These are phyloP conservation scores for Tricholoma bakamatsutake DNA, from an alignment of 768 basidiomycete species.

Conservation along the genomic window DNA sequence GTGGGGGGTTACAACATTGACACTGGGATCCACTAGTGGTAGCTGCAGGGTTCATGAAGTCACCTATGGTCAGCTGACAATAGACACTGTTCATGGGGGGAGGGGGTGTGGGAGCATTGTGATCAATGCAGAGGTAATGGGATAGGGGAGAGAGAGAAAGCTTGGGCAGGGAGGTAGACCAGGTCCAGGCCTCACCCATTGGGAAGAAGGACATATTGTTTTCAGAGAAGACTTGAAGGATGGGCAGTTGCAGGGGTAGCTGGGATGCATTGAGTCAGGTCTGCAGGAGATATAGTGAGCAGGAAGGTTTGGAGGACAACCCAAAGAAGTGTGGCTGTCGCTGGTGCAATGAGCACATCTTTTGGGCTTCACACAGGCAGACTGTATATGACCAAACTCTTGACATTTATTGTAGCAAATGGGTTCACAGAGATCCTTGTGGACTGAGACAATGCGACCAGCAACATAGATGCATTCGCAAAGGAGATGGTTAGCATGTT, in stretches of 20 bases:
- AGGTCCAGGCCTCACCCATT: no score
- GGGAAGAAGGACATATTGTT: no score
- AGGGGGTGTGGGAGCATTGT: not conserved
- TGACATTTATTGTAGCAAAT: slow-evolving; percentile 1
- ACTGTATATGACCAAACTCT: not conserved
- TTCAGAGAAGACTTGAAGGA: not conserved
- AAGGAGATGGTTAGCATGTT: slow-evolving; percentile 2
- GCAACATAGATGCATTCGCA: not conserved
- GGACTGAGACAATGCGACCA: not conserved
- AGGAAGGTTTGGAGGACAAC: not conserved
- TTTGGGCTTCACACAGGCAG: not conserved
- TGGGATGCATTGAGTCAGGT: not conserved
- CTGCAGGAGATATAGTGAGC: not conserved
- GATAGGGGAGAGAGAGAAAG: no score
- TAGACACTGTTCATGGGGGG: not conserved
- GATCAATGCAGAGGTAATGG: not conserved
- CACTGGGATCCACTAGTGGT: not conserved
- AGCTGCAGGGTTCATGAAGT: not conserved
- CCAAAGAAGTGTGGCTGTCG: not conserved
- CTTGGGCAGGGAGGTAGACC: no score
- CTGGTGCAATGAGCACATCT: not conserved
- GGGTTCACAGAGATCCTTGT: slow-evolving; percentile 1
- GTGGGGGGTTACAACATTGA: not conserved
- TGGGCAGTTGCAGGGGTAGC: not conserved
- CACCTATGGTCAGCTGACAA: not conserved